phyloP scores from a whole-genome alignment of 2,329 filamentous ascomycete species.

The Xylariaceae sp. region DNA sequence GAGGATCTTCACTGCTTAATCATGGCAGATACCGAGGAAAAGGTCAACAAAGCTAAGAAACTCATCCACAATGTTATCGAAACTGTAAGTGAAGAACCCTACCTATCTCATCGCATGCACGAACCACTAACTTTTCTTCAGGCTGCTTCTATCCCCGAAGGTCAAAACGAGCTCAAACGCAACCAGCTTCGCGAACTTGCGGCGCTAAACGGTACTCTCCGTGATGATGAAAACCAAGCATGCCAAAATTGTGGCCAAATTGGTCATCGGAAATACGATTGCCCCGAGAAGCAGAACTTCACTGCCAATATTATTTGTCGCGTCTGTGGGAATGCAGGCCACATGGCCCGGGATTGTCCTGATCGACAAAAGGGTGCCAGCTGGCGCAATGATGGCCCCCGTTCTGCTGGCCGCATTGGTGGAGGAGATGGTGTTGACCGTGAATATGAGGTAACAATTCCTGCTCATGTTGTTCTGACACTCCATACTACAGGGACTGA shows the following conservation, averaged over 20 bases:
- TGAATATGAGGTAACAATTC: constrained; percentile 78
- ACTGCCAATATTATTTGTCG: constrained; percentile 99
- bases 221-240: constrained; percentile 98
- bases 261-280: constrained; percentile 97
- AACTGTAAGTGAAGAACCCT: constrained; percentile 67
- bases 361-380: constrained; percentile 86
- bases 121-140: constrained; percentile 38
- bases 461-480: background rate
- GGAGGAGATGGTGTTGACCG: constrained; percentile 81
- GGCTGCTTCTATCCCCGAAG: constrained; percentile 97
- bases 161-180: constrained; percentile 97
- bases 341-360: constrained; percentile 97
- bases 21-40: constrained; percentile 99
- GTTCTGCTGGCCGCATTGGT: constrained; percentile 62
- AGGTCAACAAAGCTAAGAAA: constrained; percentile 98
- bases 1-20: constrained; percentile 98
- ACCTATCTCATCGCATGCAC: background rate
- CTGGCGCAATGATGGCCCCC: constrained; percentile 73
- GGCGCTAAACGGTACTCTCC: constrained; percentile 95
- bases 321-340: constrained; percentile 94
- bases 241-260: constrained; percentile 99
- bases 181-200: constrained; percentile 98
- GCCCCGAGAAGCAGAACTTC: constrained; percentile 94
- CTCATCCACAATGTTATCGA: constrained; percentile 98
- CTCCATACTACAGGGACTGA: constrained; percentile 38